These are phyloP conservation scores for Brassica napus DNA, from an alignment of 345 rosid species.

Conservation along the genomic window Da-Ae NC_063439.1:19457001-19457500, in stretches of 20 bases:
- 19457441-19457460: conserved; percentile 67
- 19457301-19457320: neutral
- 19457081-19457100: conserved; percentile 32
- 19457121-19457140: neutral
- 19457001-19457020: conserved; percentile 28
- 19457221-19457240: conserved; percentile 88
- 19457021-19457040: neutral
- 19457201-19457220: conserved; percentile 62
- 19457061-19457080: conserved; percentile 52
- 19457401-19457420: conserved; percentile 59
- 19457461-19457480: conserved; percentile 80
- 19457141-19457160: neutral
- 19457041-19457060: conserved; percentile 9
- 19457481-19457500: conserved; percentile 75
- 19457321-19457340: neutral
- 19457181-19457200: conserved; percentile 23
- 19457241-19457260: conserved; percentile 76
- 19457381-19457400: conserved; percentile 70
- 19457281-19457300: neutral
- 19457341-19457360: conserved; percentile 76
- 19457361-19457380: conserved; percentile 67
- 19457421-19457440: conserved; percentile 57
- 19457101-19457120: conserved; percentile 7
- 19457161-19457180: conserved; percentile 3
- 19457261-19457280: conserved; percentile 86